phyloP scores from a whole-genome alignment of 73 alveolate genomes.

The Paramecium sonneborni region DNA sequence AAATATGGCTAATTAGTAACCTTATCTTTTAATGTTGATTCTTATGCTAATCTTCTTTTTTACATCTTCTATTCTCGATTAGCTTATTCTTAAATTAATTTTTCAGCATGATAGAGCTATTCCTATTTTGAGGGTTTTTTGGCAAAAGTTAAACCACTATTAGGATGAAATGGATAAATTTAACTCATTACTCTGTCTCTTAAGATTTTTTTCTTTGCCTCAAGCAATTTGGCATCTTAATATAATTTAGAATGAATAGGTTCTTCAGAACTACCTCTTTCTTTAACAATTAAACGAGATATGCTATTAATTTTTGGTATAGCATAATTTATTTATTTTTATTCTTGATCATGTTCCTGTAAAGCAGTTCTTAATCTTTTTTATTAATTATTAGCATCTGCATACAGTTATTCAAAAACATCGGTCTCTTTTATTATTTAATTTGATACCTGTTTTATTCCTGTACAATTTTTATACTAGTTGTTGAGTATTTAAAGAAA shows the following conservation, averaged over 20 bases:
- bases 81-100: neutral
- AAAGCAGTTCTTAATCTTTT: neutral
- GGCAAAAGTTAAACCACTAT: neutral
- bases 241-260: neutral
- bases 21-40: neutral
- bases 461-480: neutral
- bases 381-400: neutral
- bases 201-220: neutral
- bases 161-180: neutral
- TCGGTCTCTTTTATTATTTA: neutral
- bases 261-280: neutral
- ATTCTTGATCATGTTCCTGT: neutral
- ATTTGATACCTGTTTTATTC: slow-evolving; percentile 7
- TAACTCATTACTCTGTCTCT: neutral
- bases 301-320: neutral
- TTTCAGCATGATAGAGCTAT: neutral
- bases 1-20: neutral
- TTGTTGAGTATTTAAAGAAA: neutral
- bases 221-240: neutral
- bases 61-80: neutral
- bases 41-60: neutral
- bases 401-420: neutral
- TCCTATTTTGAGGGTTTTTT: neutral
- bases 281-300: neutral
- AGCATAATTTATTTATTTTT: neutral